Evolutionary conservation across 2,329 filamentous ascomycete species (phyloP).

Genomic region (Penicillium sp.): DNA sequence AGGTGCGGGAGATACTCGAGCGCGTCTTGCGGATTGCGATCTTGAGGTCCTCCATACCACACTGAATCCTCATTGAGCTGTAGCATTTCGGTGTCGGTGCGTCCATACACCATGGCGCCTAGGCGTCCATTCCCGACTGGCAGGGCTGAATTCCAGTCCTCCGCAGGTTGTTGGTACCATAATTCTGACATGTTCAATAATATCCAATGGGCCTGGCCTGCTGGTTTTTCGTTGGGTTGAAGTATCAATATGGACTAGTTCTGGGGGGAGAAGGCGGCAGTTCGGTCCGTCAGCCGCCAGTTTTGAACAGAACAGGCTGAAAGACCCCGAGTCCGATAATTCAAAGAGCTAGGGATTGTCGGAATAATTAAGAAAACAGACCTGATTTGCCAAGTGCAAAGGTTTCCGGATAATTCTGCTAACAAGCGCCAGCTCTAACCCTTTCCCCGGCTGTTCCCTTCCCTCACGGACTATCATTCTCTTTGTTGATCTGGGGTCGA

Average conservation of each 20-base stretch:
- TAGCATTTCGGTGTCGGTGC: conserved; percentile 44
- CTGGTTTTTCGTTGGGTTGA: background rate
- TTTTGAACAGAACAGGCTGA: background rate
- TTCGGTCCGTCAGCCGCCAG: conserved; percentile 1
- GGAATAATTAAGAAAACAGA: background rate
- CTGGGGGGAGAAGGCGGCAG: background rate
- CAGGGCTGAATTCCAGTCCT: conserved; percentile 42
- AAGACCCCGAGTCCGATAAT: background rate
- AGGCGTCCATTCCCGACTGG: conserved; percentile 52
- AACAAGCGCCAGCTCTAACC: conserved; percentile 1
- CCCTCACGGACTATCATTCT: background rate
- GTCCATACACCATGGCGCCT: conserved; percentile 48
- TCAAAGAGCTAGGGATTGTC: background rate
- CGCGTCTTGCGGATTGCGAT: conserved; percentile 43
- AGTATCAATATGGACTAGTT: background rate
- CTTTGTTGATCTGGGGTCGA: background rate
- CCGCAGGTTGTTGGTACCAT: conserved; percentile 31
- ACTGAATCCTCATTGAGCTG: conserved; percentile 51
- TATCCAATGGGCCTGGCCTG: background rate
- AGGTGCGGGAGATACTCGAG: conserved; percentile 38
- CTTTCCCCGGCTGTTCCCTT: background rate
- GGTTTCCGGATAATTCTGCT: background rate
- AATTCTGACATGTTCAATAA: conserved; percentile 21
- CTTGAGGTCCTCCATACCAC: conserved; percentile 47
- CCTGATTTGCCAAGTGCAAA: background rate